Base-by-base conservation (phyloP, 2,329 filamentous ascomycete genomes). In the Coniochaeta pulveracea region DNA sequence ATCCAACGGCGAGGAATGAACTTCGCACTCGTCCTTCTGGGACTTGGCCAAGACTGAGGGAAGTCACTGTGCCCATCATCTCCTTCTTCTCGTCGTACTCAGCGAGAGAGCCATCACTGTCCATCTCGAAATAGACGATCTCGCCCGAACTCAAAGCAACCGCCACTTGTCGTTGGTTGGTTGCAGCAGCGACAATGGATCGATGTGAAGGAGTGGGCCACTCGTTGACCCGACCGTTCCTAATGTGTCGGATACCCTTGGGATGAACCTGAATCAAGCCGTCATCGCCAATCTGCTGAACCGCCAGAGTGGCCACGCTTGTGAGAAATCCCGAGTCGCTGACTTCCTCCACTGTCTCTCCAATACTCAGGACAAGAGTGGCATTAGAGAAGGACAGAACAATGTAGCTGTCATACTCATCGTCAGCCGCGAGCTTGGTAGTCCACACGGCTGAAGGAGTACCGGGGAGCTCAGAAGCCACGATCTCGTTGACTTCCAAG, bases 51-150 rank as follows among this genome's bases (percentile, higher is more conserved):
- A 99, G 67, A 47, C 88, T 93, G n/a, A 98, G 65, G 44, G 84
- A 93, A 12, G 88, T 96, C 31, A 98, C 88, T 0, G 88, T 95
- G 28, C 86, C 89, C 34, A 83, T 86, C 82, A 98, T 91, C 48
- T 93, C 82, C 47, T 86, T 85, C 54, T 89, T 86, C 49, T 96
- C 88, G 43, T 96, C 83, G 44, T 95, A 94, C 59, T 96, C 89
- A 21, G 85, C 85, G 19, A 96, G 66, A 4, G 83, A 83, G 19
- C 88, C 88, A 55, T 96, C 89, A 0, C 76, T 72, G 48, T 95
- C 91, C 76, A 95, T 89, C 54, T 98, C 93, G 46, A 98, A 98
- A 52, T 96, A 98, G 26, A 94, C 84, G 41, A 98, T 89, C 55
- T 98, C 91, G 23, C 89, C 89, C 7, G 88, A 95, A 51, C 88